phyloP scores from a whole-genome alignment of 1,139 yeast species.

The Geotrichum macrosporum region DNA sequence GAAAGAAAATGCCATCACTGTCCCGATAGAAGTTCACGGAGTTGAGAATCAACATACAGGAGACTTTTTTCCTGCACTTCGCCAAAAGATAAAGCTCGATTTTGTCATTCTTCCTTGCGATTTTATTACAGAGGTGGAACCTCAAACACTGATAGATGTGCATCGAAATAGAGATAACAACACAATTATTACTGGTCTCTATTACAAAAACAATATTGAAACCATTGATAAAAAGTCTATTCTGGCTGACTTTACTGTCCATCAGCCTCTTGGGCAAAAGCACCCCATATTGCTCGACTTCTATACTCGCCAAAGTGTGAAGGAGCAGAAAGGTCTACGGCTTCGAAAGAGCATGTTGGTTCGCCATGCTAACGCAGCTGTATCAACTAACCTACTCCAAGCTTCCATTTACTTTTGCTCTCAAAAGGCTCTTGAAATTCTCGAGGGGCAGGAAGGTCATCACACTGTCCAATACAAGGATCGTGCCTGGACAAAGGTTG shows the following conservation, averaged over 20 bases:
- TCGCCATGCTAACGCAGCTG: constrained; percentile 73
- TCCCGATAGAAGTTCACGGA: constrained; percentile 19
- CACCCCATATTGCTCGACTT: constrained; percentile 60
- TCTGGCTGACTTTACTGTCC: constrained; percentile 54
- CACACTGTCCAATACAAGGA: constrained; percentile 29
- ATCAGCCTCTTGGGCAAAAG: constrained; percentile 43
- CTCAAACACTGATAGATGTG: constrained; percentile 79
- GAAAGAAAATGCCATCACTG: constrained; percentile 26
- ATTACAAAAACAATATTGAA: constrained; percentile 67
- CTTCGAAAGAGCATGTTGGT: constrained; percentile 84
- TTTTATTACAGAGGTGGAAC: constrained; percentile 85
- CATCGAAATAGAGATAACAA: constrained; percentile 64
- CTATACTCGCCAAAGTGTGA: constrained; percentile 62
- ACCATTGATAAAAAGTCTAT: constrained; percentile 72
- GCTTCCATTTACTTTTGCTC: constrained; percentile 80
- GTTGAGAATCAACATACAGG: constrained; percentile 50
- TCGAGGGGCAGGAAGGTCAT: constrained; percentile 30
- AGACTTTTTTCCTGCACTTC: constrained; percentile 53
- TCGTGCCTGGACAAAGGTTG: constrained; percentile 61
- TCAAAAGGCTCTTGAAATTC: constrained; percentile 46
- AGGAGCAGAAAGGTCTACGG: constrained; percentile 62
- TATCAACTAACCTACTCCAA: constrained; percentile 70
- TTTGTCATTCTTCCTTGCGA: constrained; percentile 89
- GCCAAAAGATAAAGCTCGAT: constrained; percentile 45
- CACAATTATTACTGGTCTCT: constrained; percentile 57